Evolutionary conservation across 208 protist species (phyloP).

Genomic region (Trypanosoma cruzi): DNA sequence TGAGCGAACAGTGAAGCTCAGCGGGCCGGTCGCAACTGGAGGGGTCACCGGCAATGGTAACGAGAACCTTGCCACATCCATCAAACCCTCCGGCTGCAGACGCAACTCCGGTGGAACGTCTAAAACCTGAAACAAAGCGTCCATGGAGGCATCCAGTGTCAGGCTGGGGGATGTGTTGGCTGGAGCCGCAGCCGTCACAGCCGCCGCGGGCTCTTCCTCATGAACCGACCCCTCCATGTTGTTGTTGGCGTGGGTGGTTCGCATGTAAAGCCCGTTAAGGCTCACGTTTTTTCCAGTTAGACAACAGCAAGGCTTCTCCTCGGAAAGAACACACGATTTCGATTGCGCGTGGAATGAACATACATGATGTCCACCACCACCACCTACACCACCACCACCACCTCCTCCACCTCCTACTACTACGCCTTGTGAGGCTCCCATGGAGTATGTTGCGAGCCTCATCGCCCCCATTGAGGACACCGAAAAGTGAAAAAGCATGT

Average conservation of each 20-base stretch:
- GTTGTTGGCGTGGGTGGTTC: not conserved
- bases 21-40: not conserved
- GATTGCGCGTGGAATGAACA: not conserved
- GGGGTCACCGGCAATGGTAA: not conserved
- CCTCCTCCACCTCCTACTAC: not conserved
- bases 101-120: conserved; percentile 1
- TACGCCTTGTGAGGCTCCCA: not conserved
- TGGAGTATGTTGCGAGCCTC: not conserved
- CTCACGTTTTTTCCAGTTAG: not conserved
- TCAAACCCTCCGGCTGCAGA: not conserved
- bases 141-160: not conserved
- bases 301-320: not conserved
- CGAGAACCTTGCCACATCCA: conserved; percentile 1
- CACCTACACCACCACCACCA: too few relatives aligned
- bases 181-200: not conserved
- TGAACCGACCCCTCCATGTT: not conserved
- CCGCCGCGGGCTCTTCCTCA: not conserved
- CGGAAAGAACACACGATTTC: not conserved
- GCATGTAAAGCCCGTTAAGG: not conserved
- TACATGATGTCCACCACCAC: too few relatives aligned
- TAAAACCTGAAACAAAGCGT: conserved; percentile 2
- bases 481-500: not conserved
- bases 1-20: conserved; percentile 10
- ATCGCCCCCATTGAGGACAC: conserved; percentile 2
- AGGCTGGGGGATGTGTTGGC: not conserved